These are phyloP conservation scores for Naganishia vishniacii DNA, from an alignment of 768 basidiomycete species.

Conservation along the genomic window DNA sequence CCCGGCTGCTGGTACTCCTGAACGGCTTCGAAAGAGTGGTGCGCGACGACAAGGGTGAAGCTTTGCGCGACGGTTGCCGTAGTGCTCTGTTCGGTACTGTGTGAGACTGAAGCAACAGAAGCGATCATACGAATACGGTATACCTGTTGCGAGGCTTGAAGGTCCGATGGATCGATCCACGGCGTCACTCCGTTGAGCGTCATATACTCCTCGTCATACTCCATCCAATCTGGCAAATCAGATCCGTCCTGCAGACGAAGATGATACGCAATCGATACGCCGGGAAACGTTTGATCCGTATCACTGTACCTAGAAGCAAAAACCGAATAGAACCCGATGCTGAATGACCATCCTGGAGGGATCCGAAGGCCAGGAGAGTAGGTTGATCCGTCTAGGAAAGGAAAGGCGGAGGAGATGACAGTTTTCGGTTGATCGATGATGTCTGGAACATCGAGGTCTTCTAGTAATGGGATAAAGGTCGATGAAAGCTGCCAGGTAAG, in stretches of 20 bases:
- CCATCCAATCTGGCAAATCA: slow-evolving; percentile 67
- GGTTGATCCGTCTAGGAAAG: slow-evolving; percentile 57
- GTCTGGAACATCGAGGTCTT: not conserved
- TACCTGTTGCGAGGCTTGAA: not conserved
- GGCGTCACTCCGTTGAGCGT: slow-evolving; percentile 11
- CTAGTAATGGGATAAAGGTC: not conserved
- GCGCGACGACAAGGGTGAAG: not conserved
- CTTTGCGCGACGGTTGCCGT: slow-evolving; percentile 4
- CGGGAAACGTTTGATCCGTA: slow-evolving; percentile 32
- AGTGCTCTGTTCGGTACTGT: no score
- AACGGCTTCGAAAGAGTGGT: not conserved
- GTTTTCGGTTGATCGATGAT: slow-evolving; percentile 5
- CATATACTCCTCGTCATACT: slow-evolving; percentile 54
- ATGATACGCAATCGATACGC: slow-evolving; percentile 48
- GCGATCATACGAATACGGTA: not conserved
- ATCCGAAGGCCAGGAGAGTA: slow-evolving; percentile 57
- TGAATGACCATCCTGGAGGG: slow-evolving; percentile 80
- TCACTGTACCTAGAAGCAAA: slow-evolving; percentile 55
- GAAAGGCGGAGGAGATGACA: slow-evolving; percentile 63
- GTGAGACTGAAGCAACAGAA: not conserved
- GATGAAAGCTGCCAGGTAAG: slow-evolving; percentile 17
- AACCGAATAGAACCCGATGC: slow-evolving; percentile 68
- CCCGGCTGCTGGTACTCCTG: not conserved
- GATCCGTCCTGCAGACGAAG: slow-evolving; percentile 65
- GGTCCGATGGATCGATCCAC: not conserved